phyloP scores from a whole-genome alignment of 108 stramenopile genomes.

The Nannochloropsis gaditana region DNA sequence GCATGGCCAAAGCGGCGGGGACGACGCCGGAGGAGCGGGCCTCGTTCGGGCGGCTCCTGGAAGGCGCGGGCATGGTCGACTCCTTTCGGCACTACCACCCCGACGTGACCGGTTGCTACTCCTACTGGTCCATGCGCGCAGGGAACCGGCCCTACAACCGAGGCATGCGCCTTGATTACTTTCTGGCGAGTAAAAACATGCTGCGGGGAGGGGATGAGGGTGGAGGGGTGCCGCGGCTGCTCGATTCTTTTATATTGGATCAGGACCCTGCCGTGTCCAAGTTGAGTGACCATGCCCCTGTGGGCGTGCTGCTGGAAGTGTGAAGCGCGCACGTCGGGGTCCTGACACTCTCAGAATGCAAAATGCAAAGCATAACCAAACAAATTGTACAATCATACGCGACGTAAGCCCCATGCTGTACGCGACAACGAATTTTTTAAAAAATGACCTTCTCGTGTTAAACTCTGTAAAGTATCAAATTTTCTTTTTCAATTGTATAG shows the following conservation, averaged over 20 bases:
- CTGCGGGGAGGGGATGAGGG: not conserved
- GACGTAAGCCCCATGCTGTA: too few species aligned
- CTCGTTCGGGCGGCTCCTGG: conserved; percentile 37
- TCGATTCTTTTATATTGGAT: conserved; percentile 37
- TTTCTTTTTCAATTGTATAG: too few species aligned
- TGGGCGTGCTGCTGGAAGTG: conserved; percentile 28
- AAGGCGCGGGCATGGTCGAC: conserved; percentile 29
- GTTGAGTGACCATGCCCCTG: conserved; percentile 36
- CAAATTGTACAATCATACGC: too few species aligned
- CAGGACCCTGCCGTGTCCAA: conserved; percentile 18
- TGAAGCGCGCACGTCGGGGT: too few species aligned
- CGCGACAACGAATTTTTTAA: too few species aligned
- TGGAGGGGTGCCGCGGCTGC: not conserved
- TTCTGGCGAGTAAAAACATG: conserved; percentile 37
- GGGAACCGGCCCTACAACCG: conserved; percentile 42
- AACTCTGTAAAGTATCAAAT: too few species aligned
- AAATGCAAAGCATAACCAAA: too few species aligned
- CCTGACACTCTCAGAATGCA: too few species aligned
- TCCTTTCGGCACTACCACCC: conserved; percentile 40
- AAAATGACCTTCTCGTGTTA: too few species aligned
- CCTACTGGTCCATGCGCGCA: conserved; percentile 48
- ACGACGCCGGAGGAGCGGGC: conserved; percentile 46
- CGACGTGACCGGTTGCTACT: conserved; percentile 31
- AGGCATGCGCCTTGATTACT: conserved; percentile 49
- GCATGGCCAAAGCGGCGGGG: conserved; percentile 34